Percentiles rank a stretch among this genome's conserved stretches.
Evolutionary conservation across 257 asterid species (phyloP).

Genomic region (Solanum sejunctum): DNA sequence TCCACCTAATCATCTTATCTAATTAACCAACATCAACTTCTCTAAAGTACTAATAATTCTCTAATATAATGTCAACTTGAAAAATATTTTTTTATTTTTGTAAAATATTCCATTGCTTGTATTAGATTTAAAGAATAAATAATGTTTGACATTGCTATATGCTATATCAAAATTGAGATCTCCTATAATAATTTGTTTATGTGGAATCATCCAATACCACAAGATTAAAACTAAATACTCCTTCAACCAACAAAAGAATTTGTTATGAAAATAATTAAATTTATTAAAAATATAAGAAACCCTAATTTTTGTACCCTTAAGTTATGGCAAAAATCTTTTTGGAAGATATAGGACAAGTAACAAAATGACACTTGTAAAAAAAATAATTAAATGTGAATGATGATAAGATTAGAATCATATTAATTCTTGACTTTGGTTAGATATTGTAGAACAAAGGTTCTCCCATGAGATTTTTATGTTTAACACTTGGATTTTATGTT

Average conservation of each 20-base stretch:
- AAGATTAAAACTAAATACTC: not conserved
- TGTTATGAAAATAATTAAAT: not conserved
- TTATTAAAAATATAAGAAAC: not conserved
- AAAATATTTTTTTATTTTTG: not conserved
- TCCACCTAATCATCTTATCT: not conserved
- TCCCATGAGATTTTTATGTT: not conserved
- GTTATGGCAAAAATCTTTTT: slow-evolving; percentile 5
- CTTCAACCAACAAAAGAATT: not conserved
- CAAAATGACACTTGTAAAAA: not conserved
- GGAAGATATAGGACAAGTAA: not conserved
- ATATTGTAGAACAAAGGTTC: not conserved
- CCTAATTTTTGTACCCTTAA: not conserved
- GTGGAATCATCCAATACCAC: not conserved
- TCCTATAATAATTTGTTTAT: not conserved
- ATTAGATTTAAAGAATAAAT: not conserved
- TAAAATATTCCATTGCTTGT: not conserved
- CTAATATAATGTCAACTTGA: not conserved
- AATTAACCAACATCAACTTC: not conserved
- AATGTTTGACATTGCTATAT: not conserved
- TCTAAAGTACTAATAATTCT: not conserved
- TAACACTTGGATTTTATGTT: not conserved
- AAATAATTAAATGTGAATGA: not conserved
- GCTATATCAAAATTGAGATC: not conserved
- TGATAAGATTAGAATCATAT: not conserved
- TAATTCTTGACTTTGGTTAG: not conserved